These are phyloP conservation scores for Pistacia atlantica DNA, from an alignment of 345 rosid species.

Conservation along the genomic window DNA sequence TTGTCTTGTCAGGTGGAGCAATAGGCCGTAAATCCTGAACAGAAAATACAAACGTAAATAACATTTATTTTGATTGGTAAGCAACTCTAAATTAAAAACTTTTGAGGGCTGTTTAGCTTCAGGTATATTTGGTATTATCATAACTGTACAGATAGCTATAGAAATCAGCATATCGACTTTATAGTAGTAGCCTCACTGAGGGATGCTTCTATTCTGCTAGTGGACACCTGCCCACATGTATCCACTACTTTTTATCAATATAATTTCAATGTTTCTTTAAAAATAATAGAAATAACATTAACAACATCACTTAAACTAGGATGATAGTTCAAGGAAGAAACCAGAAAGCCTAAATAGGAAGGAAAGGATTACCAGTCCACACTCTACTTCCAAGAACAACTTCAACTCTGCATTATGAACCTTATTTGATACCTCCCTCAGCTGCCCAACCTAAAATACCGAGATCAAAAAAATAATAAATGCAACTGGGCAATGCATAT, in stretches of 20 bases:
- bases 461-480: not conserved
- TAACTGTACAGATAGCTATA: no score
- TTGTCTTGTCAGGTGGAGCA: slow-evolving; percentile 57
- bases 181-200: no score
- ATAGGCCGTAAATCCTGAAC: slow-evolving; percentile 59
- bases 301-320: not conserved
- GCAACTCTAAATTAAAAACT: not conserved
- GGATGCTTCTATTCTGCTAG: no score
- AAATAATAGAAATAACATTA: no score
- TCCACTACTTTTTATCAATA: no score
- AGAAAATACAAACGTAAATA: slow-evolving; percentile 13
- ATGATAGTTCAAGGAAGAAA: not conserved
- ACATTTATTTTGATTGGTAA: not conserved
- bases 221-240: not conserved
- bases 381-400: slow-evolving; percentile 72
- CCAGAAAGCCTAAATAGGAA: not conserved
- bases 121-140: no score
- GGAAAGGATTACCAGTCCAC: slow-evolving; percentile 52
- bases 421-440: slow-evolving; percentile 66
- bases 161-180: no score
- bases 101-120: no score
- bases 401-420: slow-evolving; percentile 62
- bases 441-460: slow-evolving; percentile 58
- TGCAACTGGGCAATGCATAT: not conserved
- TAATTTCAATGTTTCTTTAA: not conserved